These are phyloP conservation scores for Metrosideros polymorpha DNA, from an alignment of 441 rosid species.

Conservation along the genomic window DNA sequence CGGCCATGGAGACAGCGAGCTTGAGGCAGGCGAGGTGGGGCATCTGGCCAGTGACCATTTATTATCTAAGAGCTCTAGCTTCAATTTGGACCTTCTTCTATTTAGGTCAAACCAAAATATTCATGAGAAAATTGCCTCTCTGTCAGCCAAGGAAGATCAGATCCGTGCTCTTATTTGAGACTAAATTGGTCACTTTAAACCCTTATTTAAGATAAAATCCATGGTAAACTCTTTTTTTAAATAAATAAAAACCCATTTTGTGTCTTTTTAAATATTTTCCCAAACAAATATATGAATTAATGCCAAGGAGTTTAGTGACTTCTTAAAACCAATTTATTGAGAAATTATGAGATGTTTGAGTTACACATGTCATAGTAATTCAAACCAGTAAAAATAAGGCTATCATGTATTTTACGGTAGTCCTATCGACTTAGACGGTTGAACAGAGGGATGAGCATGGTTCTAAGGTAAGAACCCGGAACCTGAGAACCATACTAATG, in stretches of 20 bases:
- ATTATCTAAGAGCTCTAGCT: neutral
- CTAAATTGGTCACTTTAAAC: neutral
- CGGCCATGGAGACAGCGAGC: neutral
- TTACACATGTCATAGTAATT: neutral
- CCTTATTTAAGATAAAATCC: rapidly evolving
- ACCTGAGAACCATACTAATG: no score
- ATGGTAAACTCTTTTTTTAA: rapidly evolving
- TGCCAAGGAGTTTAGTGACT: neutral
- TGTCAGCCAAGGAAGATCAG: rapidly evolving
- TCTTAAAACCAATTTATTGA: neutral
- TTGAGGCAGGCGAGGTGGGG: neutral
- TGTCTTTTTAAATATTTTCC: rapidly evolving
- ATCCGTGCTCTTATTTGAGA: rapidly evolving
- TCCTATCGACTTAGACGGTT: neutral
- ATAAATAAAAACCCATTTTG: no score
- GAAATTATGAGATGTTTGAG: neutral
- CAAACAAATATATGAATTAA: neutral
- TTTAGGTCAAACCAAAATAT: neutral
- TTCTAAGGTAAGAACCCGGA: no score
- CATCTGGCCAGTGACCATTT: neutral
- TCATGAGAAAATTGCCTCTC: neutral
- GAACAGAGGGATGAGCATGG: no score
- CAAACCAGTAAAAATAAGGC: neutral
- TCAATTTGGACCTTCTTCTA: neutral
- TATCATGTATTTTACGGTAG: neutral